Evolutionary conservation across 257 asterid genomes (phyloP), one percentile per base, ranked within the genome.

Genomic region (Scutellaria barbata): DNA sequence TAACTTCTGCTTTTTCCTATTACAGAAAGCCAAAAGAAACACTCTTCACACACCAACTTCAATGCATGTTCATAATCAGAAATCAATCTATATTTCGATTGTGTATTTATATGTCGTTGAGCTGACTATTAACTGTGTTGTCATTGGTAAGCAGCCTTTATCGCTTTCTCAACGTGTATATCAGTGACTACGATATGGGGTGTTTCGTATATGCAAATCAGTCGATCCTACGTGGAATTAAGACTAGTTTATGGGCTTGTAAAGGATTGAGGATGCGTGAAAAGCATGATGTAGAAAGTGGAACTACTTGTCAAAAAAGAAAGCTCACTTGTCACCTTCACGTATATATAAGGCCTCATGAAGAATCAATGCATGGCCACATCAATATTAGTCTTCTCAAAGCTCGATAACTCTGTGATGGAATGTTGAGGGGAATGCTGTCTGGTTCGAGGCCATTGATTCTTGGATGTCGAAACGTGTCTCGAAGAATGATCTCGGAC

Each of bases 401-500:
- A 53, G 61, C 22, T 16, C 39, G 6, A 50, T 1, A 10, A 12
- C 43, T 60, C 6, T 72, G 56, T 64, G 16, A 47, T 42, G 77
- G 63, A 71, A 72, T 43, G 87, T 77, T 85, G 85, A 41, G 89
- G 87, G 81, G 89, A 63, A 72, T 78, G 87, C 10, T 73, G 87
- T 82, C 82, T 78, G 87, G 87, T 78, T 77, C 87, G 84, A 85
- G 79, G 58, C 71, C 87, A 46, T 70, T 85, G 10, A 4, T 25
- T 12, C 71, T 33, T 10, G 8, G 61, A 20, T 41, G 57, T 37
- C 6, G 0, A 9, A 10, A 6, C 7, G 10, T 1, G 13, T 45
- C 53, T 14, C 7, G 40, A 60, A 5, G 88, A 86, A 78, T 82
- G 92, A 82, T 83, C 76, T 85, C 96, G 95, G 96, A 89, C 96